Conservation (phyloP, 2,329 filamentous ascomycete genomes). For the Aspergillus proliferans region DNA sequence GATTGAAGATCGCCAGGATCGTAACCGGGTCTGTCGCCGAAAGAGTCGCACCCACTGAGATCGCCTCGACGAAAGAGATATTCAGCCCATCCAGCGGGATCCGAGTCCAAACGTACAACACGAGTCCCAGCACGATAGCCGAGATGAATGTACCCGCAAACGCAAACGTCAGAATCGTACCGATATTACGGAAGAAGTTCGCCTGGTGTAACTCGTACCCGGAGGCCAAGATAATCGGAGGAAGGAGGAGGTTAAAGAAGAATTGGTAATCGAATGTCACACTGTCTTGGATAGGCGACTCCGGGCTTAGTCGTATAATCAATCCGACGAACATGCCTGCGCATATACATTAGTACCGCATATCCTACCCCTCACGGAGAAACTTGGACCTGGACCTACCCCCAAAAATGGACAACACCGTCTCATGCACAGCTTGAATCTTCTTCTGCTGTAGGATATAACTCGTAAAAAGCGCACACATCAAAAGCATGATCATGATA, state of each 20-base stretch:
- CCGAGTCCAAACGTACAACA: conserved; percentile 82
- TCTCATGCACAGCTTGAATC: conserved; percentile 96
- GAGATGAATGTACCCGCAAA: conserved; percentile 97
- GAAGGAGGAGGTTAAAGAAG: conserved; percentile 98
- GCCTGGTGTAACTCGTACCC: conserved; percentile 97
- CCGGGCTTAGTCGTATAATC: conserved; percentile 72
- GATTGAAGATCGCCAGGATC: conserved; percentile 96
- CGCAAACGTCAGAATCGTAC: conserved; percentile 93
- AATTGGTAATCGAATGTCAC: conserved; percentile 99
- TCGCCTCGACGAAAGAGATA: conserved; percentile 89
- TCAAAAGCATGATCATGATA: conserved; percentile 90
- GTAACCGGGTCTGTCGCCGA: conserved; percentile 97
- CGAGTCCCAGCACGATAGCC: conserved; percentile 82
- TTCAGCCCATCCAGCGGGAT: conserved; percentile 79
- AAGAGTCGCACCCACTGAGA: conserved; percentile 90
- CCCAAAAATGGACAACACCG: conserved; percentile 95
- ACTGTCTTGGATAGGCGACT: conserved; percentile 76
- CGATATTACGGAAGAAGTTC: conserved; percentile 98
- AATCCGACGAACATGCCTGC: conserved; percentile 91
- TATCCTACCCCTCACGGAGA: too few species aligned
- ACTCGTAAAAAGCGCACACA: conserved; percentile 90
- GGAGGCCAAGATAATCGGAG: conserved; percentile 93
- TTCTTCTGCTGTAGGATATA: conserved; percentile 95
- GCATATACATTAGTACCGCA: neutral
- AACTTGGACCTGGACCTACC: conserved; percentile 45